Evolutionary conservation across 257 asterid genomes (phyloP).

Genomic region (Solanum pimpinellifolium): DNA sequence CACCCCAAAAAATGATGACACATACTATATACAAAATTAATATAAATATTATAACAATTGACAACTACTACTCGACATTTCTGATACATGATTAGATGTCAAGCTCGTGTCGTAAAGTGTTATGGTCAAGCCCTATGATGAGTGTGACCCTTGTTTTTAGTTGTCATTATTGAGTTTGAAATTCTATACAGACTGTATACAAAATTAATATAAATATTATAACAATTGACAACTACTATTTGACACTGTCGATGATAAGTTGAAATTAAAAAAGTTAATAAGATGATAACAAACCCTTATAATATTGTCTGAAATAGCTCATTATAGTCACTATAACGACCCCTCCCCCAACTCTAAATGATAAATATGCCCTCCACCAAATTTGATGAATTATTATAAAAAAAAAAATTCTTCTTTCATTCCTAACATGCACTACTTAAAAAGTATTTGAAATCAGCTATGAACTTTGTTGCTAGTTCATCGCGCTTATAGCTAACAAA

Average conservation of each 20-base stretch:
- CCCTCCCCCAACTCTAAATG: not conserved
- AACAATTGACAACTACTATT: too few species aligned
- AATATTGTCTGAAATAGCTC: rapidly evolving
- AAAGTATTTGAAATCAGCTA: too few species aligned
- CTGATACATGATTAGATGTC: too few species aligned
- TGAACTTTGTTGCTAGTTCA: rapidly evolving
- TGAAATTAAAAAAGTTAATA: not conserved
- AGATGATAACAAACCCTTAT: not conserved
- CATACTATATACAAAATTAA: not conserved
- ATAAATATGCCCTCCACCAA: not conserved
- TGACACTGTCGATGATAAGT: not conserved
- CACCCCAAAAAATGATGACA: not conserved
- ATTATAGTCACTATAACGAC: not conserved
- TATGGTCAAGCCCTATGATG: not conserved
- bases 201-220: too few species aligned
- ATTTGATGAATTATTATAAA: not conserved
- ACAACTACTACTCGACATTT: too few species aligned
- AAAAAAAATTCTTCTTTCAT: not conserved
- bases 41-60: too few species aligned
- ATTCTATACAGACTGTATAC: not conserved
- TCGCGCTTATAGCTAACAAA: rapidly evolving
- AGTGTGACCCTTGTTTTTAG: not conserved
- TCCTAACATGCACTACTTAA: too few species aligned
- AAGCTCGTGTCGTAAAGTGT: not conserved
- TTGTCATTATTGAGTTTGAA: not conserved